Conservation (phyloP, 164 flowering plant species). For the Platanus orientalis region DNA sequence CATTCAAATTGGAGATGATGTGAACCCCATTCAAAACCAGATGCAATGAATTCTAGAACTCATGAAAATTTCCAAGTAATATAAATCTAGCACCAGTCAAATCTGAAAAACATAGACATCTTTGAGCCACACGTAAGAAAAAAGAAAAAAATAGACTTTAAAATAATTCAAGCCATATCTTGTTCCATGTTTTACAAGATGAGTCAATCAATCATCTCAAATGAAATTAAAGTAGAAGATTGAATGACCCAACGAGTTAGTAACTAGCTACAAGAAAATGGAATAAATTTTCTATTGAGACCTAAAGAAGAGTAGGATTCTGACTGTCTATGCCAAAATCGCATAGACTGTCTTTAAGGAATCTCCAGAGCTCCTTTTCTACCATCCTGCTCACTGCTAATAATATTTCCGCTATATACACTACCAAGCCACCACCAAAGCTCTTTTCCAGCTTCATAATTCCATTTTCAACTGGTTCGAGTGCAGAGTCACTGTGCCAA, state of each 20-base stretch:
- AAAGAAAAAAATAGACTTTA: too few relatives aligned
- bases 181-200: conserved; percentile 49
- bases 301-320: conserved; percentile 10
- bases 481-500: neutral
- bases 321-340: conserved; percentile 16
- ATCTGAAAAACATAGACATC: too few relatives aligned
- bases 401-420: neutral
- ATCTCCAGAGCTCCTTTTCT: conserved; percentile 16
- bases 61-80: too few relatives aligned
- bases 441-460: neutral
- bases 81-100: too few relatives aligned
- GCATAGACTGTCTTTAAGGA: conserved; percentile 23
- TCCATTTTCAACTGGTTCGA: conserved; percentile 2
- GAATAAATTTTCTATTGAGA: neutral
- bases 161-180: neutral
- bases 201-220: conserved; percentile 23
- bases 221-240: conserved; percentile 15
- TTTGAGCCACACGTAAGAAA: too few relatives aligned
- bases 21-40: too few relatives aligned
- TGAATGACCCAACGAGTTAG: conserved; percentile 32
- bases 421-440: neutral
- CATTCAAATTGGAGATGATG: too few relatives aligned
- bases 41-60: too few relatives aligned
- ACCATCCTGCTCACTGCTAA: conserved; percentile 18
- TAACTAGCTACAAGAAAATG: conserved; percentile 11